Conservation (phyloP, 768 basidiomycete genomes). For the Mycena kentingensis region DNA sequence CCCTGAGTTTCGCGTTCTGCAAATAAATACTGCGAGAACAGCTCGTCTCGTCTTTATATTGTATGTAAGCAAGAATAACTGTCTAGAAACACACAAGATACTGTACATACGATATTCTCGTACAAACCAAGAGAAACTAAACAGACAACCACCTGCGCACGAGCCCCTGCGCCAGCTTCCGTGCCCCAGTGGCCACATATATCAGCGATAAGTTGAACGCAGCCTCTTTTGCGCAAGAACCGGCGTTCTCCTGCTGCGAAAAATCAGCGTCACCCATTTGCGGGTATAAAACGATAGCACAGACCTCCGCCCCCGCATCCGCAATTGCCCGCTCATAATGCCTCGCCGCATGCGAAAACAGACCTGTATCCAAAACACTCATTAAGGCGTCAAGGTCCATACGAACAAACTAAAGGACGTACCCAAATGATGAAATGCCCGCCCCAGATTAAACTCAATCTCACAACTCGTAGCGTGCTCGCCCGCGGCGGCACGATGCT, state of each 20-base stretch:
- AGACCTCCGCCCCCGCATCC: conserved; percentile 48
- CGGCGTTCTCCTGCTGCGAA: conserved; percentile 38
- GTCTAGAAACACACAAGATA: too few species aligned
- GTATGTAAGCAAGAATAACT: too few species aligned
- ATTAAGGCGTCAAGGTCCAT: too few species aligned
- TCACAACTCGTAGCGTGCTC: conserved; percentile 57
- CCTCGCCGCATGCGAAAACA: conserved; percentile 77
- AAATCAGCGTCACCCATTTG: background rate
- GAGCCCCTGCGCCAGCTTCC: conserved; percentile 65
- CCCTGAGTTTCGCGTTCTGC: too few species aligned
- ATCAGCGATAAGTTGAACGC: conserved; percentile 88
- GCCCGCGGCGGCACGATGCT: conserved; percentile 48
- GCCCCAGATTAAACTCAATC: conserved; percentile 91
- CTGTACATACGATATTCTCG: too few species aligned
- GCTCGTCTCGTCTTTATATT: too few species aligned
- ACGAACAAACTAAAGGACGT: conserved; percentile 22
- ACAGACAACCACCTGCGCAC: conserved; percentile 85
- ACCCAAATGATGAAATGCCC: conserved; percentile 94
- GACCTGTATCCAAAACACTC: conserved; percentile 45
- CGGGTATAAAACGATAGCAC: conserved; percentile 24
- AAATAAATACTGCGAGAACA: too few species aligned
- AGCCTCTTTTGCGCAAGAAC: conserved; percentile 65
- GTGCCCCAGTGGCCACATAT: conserved; percentile 77
- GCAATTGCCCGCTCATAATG: conserved; percentile 83
- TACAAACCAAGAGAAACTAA: too few species aligned